Percentiles rank a stretch among this genome's conserved stretches.
Conservation (phyloP, 345 rosid species). For the Pistacia atlantica region DNA sequence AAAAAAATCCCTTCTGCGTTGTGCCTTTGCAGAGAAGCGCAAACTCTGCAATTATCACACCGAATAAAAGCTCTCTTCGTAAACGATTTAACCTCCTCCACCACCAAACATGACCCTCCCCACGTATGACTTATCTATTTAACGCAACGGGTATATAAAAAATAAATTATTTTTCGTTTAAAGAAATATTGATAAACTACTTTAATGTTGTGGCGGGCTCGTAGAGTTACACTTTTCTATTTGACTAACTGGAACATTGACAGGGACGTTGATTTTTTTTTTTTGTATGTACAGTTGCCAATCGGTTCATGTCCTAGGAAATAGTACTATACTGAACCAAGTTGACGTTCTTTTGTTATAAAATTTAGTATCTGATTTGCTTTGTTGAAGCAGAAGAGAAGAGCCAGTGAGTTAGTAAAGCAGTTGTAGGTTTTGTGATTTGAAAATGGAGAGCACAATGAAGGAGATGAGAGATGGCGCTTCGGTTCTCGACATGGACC, state of each 20-base stretch:
- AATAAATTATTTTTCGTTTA: no score
- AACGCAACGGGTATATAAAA: no score
- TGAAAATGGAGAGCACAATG: slow-evolving; percentile 59
- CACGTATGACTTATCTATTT: no score
- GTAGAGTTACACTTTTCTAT: not conserved
- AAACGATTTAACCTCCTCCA: no score
- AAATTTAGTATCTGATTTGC: no score
- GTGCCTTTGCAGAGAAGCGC: not conserved
- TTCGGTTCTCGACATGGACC: slow-evolving; percentile 52
- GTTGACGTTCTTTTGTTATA: no score
- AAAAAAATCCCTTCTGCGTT: no score
- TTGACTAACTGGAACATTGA: not conserved
- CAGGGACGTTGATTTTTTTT: not conserved
- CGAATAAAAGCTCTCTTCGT: not conserved
- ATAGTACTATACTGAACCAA: no score
- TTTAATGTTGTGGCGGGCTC: not conserved
- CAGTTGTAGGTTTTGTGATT: not conserved
- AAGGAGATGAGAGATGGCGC: slow-evolving; percentile 45
- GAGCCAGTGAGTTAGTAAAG: no score
- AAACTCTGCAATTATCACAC: not conserved
- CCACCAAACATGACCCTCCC: no score
- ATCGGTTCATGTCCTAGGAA: not conserved
- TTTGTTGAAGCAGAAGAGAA: no score
- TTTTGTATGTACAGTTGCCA: not conserved
- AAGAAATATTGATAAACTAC: no score